Percentiles rank a stretch among this genome's conserved stretches.
Evolutionary conservation across 1,284 basidiomycete genomes (phyloP).

Genomic region (Hemileia vastatrix): DNA sequence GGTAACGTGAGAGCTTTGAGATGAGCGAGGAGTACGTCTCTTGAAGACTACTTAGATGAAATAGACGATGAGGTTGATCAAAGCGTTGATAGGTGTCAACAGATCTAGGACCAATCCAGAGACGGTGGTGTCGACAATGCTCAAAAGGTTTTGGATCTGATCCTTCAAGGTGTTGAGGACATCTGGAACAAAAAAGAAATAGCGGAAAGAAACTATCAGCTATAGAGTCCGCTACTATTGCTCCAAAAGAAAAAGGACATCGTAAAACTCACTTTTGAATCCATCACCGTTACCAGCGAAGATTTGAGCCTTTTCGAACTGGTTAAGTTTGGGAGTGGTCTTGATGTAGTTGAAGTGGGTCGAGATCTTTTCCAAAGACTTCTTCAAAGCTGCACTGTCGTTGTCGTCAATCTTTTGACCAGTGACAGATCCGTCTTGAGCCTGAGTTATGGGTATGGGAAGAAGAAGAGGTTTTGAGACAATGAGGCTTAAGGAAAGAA

Average conservation of each 20-base stretch:
- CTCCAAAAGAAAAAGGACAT: not conserved
- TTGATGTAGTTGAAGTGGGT: not conserved
- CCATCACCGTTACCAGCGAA: not conserved
- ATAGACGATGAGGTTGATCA: not conserved
- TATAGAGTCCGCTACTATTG: not conserved
- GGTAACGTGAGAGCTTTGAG: too few species aligned
- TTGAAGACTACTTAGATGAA: not conserved
- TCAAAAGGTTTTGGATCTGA: not conserved
- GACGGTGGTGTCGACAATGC: not conserved
- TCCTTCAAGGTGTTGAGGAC: not conserved
- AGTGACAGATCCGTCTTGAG: not conserved
- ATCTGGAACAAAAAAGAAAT: not conserved
- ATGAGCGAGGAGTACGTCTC: too few species aligned
- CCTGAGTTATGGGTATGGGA: not conserved
- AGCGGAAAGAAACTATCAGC: not conserved
- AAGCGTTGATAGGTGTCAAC: not conserved
- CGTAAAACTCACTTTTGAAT: not conserved
- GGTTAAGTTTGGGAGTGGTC: not conserved
- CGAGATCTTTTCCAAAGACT: not conserved
- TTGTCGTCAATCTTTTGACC: not conserved
- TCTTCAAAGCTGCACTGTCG: not conserved
- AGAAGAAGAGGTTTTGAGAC: not conserved
- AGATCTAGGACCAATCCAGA: not conserved
- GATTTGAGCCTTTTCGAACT: not conserved
- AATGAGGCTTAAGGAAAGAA: not conserved